phyloP scores from a whole-genome alignment of 2,329 filamentous ascomycete genomes.

The Neospermospora avenae region DNA sequence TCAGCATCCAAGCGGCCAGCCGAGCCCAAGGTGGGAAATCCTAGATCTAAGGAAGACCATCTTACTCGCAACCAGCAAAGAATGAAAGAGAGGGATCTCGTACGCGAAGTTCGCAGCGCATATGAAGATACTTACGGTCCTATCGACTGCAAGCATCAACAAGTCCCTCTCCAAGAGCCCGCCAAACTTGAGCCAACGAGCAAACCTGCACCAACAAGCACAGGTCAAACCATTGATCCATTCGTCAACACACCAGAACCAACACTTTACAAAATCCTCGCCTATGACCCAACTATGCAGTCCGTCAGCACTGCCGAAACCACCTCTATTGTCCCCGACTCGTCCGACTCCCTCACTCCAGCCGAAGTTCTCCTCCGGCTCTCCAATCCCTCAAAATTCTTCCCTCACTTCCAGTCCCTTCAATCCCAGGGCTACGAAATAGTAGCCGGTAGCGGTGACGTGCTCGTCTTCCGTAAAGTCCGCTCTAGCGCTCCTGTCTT shows the following conservation, averaged over 20 bases:
- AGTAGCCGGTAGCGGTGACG: conserved; percentile 57
- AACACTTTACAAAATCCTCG: conserved; percentile 60
- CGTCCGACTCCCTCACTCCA: conserved; percentile 51
- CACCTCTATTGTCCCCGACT: conserved; percentile 50
- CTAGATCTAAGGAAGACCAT: background rate
- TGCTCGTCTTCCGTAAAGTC: conserved; percentile 65
- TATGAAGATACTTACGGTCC: conserved; percentile 43
- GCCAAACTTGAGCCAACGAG: background rate
- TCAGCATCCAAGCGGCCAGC: background rate
- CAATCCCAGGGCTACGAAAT: conserved; percentile 64
- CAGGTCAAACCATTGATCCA: background rate
- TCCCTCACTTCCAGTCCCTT: conserved; percentile 58
- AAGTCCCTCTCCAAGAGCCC: conserved; percentile 14
- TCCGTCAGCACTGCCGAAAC: conserved; percentile 58
- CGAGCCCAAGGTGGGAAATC: background rate
- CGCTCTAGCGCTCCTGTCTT: conserved; percentile 33
- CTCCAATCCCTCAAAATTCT: conserved; percentile 61
- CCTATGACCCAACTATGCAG: conserved; percentile 59
- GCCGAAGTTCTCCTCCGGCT: conserved; percentile 58
- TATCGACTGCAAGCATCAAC: conserved; percentile 35
- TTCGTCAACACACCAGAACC: conserved; percentile 19
- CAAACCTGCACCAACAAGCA: background rate
- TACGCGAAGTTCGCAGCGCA: conserved; percentile 39
- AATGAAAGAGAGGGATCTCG: conserved; percentile 33
- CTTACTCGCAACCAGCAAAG: background rate